Conservation (phyloP, 2,329 filamentous ascomycete species). For the Fusarium sp. region DNA sequence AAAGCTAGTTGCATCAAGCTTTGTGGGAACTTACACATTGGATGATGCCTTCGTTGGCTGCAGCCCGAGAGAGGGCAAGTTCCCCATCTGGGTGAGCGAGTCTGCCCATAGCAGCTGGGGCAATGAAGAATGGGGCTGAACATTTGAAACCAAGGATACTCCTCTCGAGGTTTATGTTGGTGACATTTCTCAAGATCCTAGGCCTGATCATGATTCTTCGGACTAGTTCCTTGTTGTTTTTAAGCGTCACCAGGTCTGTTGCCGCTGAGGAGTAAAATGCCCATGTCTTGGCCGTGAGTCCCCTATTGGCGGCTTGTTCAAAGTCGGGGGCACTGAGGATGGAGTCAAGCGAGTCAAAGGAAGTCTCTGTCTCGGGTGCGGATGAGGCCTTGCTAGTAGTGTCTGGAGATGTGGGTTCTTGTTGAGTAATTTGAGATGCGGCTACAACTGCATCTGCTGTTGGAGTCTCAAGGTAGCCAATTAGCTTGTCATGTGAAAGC, state of each 20-base stretch:
- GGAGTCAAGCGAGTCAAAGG: constrained; percentile 55
- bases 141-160: constrained; percentile 33
- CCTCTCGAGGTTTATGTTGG: constrained; percentile 48
- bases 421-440: not conserved
- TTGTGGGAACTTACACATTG: constrained; percentile 54
- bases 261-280: constrained; percentile 67
- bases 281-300: constrained; percentile 61
- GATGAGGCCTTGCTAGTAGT: not conserved
- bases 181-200: constrained; percentile 61
- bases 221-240: constrained; percentile 61
- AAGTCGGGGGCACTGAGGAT: constrained; percentile 65
- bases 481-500: constrained; percentile 59
- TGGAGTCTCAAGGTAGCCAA: constrained; percentile 59
- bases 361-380: not conserved
- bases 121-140: constrained; percentile 38
- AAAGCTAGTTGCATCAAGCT: not conserved
- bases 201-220: constrained; percentile 65
- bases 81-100: constrained; percentile 55
- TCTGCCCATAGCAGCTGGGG: constrained; percentile 35
- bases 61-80: constrained; percentile 61
- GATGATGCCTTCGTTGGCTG: constrained; percentile 59
- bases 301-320: constrained; percentile 58
- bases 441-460: not conserved
- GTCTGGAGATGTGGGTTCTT: not conserved
- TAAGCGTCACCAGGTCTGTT: constrained; percentile 63